Conservation (phyloP, 352 stramenopile species). For the Globisporangium recalcitrans region DNA sequence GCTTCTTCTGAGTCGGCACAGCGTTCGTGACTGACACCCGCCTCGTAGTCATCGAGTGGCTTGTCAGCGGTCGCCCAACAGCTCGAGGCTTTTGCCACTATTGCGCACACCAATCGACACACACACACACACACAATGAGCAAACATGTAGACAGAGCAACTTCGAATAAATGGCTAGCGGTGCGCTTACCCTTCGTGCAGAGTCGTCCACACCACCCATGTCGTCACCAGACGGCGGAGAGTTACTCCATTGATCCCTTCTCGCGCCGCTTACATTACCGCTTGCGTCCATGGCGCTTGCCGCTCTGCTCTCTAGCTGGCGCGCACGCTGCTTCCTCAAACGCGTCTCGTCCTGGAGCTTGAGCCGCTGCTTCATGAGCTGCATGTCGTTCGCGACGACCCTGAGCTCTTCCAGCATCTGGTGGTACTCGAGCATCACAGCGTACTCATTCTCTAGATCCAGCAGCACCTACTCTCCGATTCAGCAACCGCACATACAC, state of each 20-base stretch:
- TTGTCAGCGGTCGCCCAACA: not conserved
- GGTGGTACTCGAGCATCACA: conserved; percentile 40
- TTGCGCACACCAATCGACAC: not conserved
- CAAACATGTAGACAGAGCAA: not conserved
- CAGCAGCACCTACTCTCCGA: conserved; percentile 20
- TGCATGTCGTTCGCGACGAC: conserved; percentile 23
- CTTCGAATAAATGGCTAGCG: not conserved
- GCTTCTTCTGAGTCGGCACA: conserved; percentile 7
- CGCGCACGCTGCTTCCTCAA: conserved; percentile 12
- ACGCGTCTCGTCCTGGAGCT: conserved; percentile 7
- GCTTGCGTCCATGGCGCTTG: conserved; percentile 10
- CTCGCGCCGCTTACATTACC: conserved; percentile 18
- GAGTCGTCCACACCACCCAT: conserved; percentile 12
- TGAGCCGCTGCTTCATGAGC: conserved; percentile 20
- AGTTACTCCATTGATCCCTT: conserved; percentile 14
- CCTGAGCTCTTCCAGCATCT: conserved; percentile 34
- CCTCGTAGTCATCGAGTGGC: conserved; percentile 3
- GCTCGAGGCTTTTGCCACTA: conserved; percentile 14
- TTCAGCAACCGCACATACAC: conserved; percentile 16
- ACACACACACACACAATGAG: not conserved
- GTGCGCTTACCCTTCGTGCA: not conserved
- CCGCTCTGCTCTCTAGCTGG: not conserved
- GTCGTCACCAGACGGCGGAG: conserved; percentile 10
- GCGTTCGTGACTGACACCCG: conserved; percentile 2
- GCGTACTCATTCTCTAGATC: conserved; percentile 51